phyloP scores from a whole-genome alignment of 2,329 filamentous ascomycete genomes.

The Rasamsonia emersonii region DNA sequence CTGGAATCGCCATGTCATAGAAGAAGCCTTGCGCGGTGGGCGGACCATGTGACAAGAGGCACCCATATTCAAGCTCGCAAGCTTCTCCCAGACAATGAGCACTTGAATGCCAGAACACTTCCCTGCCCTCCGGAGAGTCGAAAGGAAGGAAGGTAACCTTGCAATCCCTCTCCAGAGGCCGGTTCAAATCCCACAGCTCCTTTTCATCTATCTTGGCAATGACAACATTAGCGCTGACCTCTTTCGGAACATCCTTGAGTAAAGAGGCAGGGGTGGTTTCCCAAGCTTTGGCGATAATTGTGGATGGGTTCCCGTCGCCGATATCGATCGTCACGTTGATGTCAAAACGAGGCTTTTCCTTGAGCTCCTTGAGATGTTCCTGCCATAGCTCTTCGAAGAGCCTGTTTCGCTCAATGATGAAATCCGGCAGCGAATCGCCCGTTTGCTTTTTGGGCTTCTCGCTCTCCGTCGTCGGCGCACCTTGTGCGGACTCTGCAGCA shows the following conservation, averaged over 20 bases:
- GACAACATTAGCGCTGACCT: slow-evolving; percentile 72
- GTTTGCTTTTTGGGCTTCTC: slow-evolving; percentile 19
- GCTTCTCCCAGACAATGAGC: slow-evolving; percentile 96
- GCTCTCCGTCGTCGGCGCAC: slow-evolving; percentile 24
- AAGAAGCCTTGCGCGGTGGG: slow-evolving; percentile 90
- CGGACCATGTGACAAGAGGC: slow-evolving; percentile 86
- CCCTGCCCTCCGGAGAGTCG: slow-evolving; percentile 66
- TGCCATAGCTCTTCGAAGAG: slow-evolving; percentile 86
- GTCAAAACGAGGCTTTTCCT: slow-evolving; percentile 38
- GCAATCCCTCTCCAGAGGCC: slow-evolving; percentile 81
- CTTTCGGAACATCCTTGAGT: slow-evolving; percentile 73
- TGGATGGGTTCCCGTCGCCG: slow-evolving; percentile 31
- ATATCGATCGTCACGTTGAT: slow-evolving; percentile 43
- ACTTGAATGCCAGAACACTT: slow-evolving; percentile 96
- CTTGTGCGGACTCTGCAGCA: no score
- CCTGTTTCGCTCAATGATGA: slow-evolving; percentile 72
- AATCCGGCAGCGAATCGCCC: slow-evolving; percentile 53
- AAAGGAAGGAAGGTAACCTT: slow-evolving; percentile 80
- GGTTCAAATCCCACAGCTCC: slow-evolving; percentile 84
- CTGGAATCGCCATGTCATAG: slow-evolving; percentile 86
- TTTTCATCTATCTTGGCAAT: slow-evolving; percentile 73
- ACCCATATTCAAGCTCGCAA: slow-evolving; percentile 81
- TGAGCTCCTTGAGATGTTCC: slow-evolving; percentile 68
- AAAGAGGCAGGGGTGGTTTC: slow-evolving; percentile 80
- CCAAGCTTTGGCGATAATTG: slow-evolving; percentile 64